These are phyloP conservation scores for Mycena maculata DNA, from an alignment of 768 basidiomycete species.

Conservation along the genomic window DNA sequence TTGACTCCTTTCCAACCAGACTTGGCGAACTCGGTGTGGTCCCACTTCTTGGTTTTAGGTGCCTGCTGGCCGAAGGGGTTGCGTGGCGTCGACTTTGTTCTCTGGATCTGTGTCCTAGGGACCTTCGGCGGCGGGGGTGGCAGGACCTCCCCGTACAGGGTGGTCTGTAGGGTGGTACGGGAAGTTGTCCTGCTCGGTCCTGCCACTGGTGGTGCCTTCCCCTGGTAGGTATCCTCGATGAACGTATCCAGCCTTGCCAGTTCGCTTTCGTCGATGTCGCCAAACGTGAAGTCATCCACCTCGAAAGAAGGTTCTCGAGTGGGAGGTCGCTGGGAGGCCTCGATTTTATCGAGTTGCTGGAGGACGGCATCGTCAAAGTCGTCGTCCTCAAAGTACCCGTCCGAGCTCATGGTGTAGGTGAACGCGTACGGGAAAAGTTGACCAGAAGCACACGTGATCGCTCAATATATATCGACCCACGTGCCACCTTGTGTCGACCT, in stretches of 20 bases:
- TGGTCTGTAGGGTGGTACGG: slow-evolving; percentile 66
- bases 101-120: slow-evolving; percentile 50
- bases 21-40: slow-evolving; percentile 89
- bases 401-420: slow-evolving; percentile 70
- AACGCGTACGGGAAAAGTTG: neutral
- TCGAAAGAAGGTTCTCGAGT: slow-evolving; percentile 46
- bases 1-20: slow-evolving; percentile 72
- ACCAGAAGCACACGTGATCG: slow-evolving; percentile 24
- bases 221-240: slow-evolving; percentile 60
- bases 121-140: slow-evolving; percentile 49
- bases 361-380: slow-evolving; percentile 69
- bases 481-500: too few species aligned
- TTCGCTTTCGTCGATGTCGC: slow-evolving; percentile 66
- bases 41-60: slow-evolving; percentile 87
- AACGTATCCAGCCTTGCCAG: slow-evolving; percentile 65
- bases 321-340: slow-evolving; percentile 61
- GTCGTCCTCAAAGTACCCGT: slow-evolving; percentile 79
- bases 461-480: too few species aligned
- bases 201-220: slow-evolving; percentile 53
- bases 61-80: slow-evolving; percentile 66
- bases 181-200: slow-evolving; percentile 54
- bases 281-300: slow-evolving; percentile 58
- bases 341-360: slow-evolving; percentile 75
- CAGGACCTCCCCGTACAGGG: slow-evolving; percentile 72
- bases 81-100: slow-evolving; percentile 55